Evolutionary conservation across 2,329 filamentous ascomycete genomes (phyloP).

Genomic region (Chalaropsis ovoidea): DNA sequence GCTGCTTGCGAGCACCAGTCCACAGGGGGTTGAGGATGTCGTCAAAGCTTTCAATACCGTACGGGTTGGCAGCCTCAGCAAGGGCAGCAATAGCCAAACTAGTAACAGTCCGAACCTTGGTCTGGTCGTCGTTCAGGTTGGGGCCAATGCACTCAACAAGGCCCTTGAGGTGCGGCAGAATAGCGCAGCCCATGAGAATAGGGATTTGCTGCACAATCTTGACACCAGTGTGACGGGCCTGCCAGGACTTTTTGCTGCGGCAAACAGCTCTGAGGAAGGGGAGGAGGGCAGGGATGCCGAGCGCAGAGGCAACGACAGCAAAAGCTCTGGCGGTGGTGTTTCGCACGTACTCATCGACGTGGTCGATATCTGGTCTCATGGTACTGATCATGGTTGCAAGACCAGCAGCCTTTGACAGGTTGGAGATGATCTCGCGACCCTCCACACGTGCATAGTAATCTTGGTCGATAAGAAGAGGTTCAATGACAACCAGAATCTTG

Average conservation of each 20-base stretch:
- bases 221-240: conserved; percentile 92
- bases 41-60: conserved; percentile 98
- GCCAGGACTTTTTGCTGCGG: conserved; percentile 98
- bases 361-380: conserved; percentile 97
- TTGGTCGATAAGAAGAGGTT: conserved; percentile 97
- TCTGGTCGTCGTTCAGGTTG: conserved; percentile 94
- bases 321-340: conserved; percentile 97
- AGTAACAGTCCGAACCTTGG: conserved; percentile 93
- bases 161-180: conserved; percentile 88
- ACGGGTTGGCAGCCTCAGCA: conserved; percentile 92
- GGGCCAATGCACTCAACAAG: conserved; percentile 93
- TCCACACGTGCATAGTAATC: conserved; percentile 98
- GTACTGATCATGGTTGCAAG: conserved; percentile 98
- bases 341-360: conserved; percentile 94
- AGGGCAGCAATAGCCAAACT: conserved; percentile 88
- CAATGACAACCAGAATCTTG: conserved; percentile 97
- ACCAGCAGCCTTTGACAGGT: conserved; percentile 90
- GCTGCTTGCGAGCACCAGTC: conserved; percentile 91
- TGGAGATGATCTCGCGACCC: conserved; percentile 96
- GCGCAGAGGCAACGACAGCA: conserved; percentile 88
- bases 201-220: conserved; percentile 99
- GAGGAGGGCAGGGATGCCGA: conserved; percentile 88
- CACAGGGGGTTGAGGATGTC: conserved; percentile 94
- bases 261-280: conserved; percentile 94
- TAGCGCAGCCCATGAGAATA: conserved; percentile 95